Conservation (phyloP, 768 basidiomycete species). For the Tricholoma sp. region DNA sequence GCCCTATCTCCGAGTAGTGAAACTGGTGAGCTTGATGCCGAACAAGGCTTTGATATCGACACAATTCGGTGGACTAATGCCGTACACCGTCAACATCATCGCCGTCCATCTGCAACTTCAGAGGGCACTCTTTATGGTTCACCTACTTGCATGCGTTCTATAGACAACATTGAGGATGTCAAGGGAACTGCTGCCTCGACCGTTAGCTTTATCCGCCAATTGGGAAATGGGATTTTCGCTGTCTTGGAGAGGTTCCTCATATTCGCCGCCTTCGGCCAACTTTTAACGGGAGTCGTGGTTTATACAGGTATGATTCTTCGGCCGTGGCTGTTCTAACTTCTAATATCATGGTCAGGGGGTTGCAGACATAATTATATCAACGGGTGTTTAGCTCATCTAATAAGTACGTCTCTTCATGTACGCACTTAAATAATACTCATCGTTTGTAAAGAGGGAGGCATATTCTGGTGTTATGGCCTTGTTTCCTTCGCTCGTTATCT, state of each 20-base stretch:
- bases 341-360: conserved; percentile 41
- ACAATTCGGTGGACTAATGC: conserved; percentile 53
- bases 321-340: conserved; percentile 2
- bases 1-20: conserved; percentile 19
- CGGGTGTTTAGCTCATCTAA: conserved; percentile 84
- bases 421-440: conserved; percentile 6
- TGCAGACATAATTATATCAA: conserved; percentile 78
- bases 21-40: conserved; percentile 25
- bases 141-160: conserved; percentile 46
- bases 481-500: conserved; percentile 92
- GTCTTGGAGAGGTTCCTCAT: conserved; percentile 61
- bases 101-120: conserved; percentile 40
- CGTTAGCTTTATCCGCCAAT: conserved; percentile 27
- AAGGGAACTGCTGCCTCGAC: conserved; percentile 17
- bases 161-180: conserved; percentile 50
- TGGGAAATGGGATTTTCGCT: conserved; percentile 46
- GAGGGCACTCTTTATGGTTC: conserved; percentile 49
- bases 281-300: conserved; percentile 66
- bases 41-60: conserved; percentile 24
- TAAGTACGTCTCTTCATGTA: conserved; percentile 52
- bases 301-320: conserved; percentile 56
- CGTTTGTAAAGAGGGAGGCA: conserved; percentile 63
- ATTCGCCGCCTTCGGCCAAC: conserved; percentile 62
- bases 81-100: conserved; percentile 34
- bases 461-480: conserved; percentile 91